Percentiles rank a stretch among this genome's conserved stretches.
phyloP scores from a whole-genome alignment of 2,329 filamentous ascomycete genomes.

The Cytospora mali region DNA sequence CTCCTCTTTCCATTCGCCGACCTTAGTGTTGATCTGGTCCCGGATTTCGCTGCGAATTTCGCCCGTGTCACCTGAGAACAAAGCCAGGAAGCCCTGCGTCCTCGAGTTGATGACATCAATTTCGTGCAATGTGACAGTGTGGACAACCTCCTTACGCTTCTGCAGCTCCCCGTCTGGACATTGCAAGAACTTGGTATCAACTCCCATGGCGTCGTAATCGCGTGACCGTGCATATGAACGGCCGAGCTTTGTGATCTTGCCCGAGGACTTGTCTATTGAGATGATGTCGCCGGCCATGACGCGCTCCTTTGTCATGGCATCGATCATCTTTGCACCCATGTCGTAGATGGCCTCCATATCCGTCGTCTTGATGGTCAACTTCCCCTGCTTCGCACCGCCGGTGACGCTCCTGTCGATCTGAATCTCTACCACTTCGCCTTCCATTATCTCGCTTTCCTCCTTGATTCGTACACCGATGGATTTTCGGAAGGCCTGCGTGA shows the following conservation, averaged over 20 bases:
- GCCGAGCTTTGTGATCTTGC: conserved; percentile 96
- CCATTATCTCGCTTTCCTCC: conserved; percentile 98
- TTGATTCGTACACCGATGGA: conserved; percentile 98
- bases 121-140: conserved; percentile 95
- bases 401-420: conserved; percentile 97
- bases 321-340: conserved; percentile 99
- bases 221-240: conserved; percentile 91
- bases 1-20: conserved; percentile 98
- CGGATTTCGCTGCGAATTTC: conserved; percentile 97
- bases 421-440: conserved; percentile 98
- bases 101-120: conserved; percentile 99
- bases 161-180: conserved; percentile 97
- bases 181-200: conserved; percentile 96
- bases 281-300: conserved; percentile 99
- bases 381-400: conserved; percentile 95
- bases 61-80: conserved; percentile 97
- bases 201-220: conserved; percentile 99
- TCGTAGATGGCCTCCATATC: conserved; percentile 99
- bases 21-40: conserved; percentile 99
- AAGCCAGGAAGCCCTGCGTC: conserved; percentile 95
- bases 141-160: conserved; percentile 94
- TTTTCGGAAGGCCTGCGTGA: conserved; percentile 98
- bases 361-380: conserved; percentile 98
- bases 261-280: conserved; percentile 96
- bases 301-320: conserved; percentile 98